phyloP scores from a whole-genome alignment of 2,329 filamentous ascomycete genomes.

The Aspergillus chevalieri region DNA sequence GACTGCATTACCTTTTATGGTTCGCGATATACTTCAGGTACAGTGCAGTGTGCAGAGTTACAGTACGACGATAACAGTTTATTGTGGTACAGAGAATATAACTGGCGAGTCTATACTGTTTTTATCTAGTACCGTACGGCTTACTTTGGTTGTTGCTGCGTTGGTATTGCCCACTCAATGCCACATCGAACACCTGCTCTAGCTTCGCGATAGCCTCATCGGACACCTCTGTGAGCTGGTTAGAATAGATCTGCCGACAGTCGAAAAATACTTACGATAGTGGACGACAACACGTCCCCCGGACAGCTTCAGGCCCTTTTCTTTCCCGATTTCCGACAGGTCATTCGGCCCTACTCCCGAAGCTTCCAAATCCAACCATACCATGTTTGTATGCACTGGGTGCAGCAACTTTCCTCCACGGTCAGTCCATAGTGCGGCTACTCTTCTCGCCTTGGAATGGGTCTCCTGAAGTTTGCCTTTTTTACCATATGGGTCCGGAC shows the following conservation, averaged over 20 bases:
- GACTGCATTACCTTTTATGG: constrained; percentile 7
- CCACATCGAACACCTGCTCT: constrained; percentile 49
- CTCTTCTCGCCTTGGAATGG: constrained; percentile 57
- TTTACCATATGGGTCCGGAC: constrained; percentile 50
- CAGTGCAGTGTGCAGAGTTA: too few species aligned
- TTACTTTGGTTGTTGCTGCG: constrained; percentile 27
- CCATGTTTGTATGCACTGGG: constrained; percentile 85
- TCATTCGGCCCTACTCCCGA: constrained; percentile 49
- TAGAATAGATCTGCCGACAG: constrained; percentile 9
- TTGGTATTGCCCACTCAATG: constrained; percentile 26
- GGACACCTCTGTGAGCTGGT: constrained; percentile 50
- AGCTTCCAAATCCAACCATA: constrained; percentile 69
- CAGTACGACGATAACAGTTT: too few species aligned
- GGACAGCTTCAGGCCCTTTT: constrained; percentile 52
- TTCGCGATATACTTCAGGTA: background rate
- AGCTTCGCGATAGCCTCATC: constrained; percentile 56
- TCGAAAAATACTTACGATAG: constrained; percentile 45
- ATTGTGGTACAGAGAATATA: background rate
- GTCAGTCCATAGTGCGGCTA: constrained; percentile 61
- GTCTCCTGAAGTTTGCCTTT: constrained; percentile 56
- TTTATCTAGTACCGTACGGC: constrained; percentile 28
- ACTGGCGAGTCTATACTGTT: background rate
- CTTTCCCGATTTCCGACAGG: constrained; percentile 50
- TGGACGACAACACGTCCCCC: constrained; percentile 61
- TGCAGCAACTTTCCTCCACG: constrained; percentile 63